Conservation (phyloP, 2,329 filamentous ascomycete species). For the Penicillium sp. region DNA sequence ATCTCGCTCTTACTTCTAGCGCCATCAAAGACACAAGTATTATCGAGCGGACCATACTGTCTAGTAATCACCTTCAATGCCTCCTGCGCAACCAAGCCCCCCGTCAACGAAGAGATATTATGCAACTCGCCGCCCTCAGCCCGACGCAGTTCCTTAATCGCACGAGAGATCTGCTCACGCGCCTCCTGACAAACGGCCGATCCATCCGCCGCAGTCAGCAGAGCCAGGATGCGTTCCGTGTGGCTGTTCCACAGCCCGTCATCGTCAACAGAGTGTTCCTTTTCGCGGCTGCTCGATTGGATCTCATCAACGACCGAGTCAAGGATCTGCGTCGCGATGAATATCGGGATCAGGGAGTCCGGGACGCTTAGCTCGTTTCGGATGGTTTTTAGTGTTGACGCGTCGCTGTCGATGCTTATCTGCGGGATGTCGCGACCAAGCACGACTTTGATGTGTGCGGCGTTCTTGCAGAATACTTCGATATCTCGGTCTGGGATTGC, state of each 20-base stretch:
- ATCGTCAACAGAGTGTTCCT: conserved; percentile 33
- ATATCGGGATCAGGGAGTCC: conserved; percentile 66
- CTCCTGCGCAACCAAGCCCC: conserved; percentile 95
- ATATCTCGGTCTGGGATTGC: conserved; percentile 70
- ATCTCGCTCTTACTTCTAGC: conserved; percentile 57
- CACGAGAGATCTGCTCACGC: conserved; percentile 54
- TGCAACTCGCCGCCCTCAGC: conserved; percentile 84
- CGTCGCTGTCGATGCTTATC: conserved; percentile 40
- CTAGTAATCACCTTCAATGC: conserved; percentile 77
- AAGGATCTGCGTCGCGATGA: conserved; percentile 60
- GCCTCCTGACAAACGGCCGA: conserved; percentile 50
- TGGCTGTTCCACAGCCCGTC: conserved; percentile 34
- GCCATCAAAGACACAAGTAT: conserved; percentile 64
- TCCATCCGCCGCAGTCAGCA: conserved; percentile 42
- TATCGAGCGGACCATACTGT: conserved; percentile 65
- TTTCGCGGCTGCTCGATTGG: conserved; percentile 36
- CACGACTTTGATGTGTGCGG: conserved; percentile 86
- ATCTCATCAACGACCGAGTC: conserved; percentile 56
- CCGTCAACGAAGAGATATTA: conserved; percentile 83
- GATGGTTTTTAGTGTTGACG: conserved; percentile 44
- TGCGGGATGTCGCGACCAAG: conserved; percentile 60
- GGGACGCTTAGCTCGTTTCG: conserved; percentile 44
- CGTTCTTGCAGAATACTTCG: conserved; percentile 92
- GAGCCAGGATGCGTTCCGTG: conserved; percentile 29
- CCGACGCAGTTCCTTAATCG: conserved; percentile 68